Conservation (phyloP, 2,329 filamentous ascomycete species). For the Thermoascus crustaceus region DNA sequence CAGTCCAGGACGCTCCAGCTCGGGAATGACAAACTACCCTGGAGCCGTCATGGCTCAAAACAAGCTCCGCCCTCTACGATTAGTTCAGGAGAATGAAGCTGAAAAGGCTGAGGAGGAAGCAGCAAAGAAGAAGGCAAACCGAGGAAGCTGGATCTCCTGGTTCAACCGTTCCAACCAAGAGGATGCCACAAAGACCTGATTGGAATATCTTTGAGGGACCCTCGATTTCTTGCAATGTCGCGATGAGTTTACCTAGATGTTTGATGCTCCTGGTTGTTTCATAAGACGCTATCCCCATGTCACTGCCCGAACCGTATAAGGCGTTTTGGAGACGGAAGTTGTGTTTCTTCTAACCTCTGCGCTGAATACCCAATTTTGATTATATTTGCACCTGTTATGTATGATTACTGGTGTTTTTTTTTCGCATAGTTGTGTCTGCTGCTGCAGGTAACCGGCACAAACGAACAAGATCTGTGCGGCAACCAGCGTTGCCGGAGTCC, state of each 20-base stretch:
- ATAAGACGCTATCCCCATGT: neutral
- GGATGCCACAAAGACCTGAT: slow-evolving; percentile 10
- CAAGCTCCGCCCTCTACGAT: slow-evolving; percentile 74
- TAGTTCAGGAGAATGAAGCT: slow-evolving; percentile 73
- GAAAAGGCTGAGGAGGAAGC: slow-evolving; percentile 37
- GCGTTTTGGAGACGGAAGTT: slow-evolving; percentile 2
- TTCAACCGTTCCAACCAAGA: slow-evolving; percentile 32
- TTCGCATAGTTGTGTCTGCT: no score
- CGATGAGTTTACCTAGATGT: slow-evolving; percentile 17
- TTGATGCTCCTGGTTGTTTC: slow-evolving; percentile 5
- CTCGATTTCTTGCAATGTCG: slow-evolving; percentile 2
- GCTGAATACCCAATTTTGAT: neutral
- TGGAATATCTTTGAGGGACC: neutral
- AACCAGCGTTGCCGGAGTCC: no score
- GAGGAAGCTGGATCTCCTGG: slow-evolving; percentile 41
- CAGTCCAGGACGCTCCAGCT: slow-evolving; percentile 55
- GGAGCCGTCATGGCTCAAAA: slow-evolving; percentile 55
- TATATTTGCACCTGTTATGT: neutral
- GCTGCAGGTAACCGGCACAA: no score
- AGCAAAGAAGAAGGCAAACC: slow-evolving; percentile 38
- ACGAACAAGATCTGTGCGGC: no score
- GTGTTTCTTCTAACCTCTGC: neutral
- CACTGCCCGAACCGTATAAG: neutral
- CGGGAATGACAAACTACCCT: slow-evolving; percentile 61
- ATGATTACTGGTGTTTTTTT: no score